Percentiles rank a stretch among this genome's conserved stretches.
phyloP scores from a whole-genome alignment of 345 rosid species.

The Passiflora organensis region DNA sequence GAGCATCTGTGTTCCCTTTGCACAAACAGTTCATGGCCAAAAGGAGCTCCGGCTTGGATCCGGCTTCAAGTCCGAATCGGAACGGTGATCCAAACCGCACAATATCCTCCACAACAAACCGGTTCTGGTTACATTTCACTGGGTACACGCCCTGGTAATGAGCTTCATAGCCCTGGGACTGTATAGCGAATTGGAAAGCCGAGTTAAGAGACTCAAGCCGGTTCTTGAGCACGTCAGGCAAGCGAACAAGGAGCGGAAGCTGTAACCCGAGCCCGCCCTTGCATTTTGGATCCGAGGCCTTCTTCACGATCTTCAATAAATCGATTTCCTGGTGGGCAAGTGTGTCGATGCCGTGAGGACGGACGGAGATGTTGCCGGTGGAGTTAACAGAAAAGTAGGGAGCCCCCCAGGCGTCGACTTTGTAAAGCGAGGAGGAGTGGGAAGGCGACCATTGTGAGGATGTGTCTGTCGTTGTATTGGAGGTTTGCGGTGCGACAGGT shows the following conservation, averaged over 20 bases:
- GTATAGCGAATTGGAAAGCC: conserved; percentile 68
- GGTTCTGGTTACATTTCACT: conserved; percentile 94
- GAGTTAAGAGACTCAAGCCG: conserved; percentile 75
- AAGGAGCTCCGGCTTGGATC: conserved; percentile 93
- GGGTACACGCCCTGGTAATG: conserved; percentile 93
- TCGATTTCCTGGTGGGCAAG: conserved; percentile 83
- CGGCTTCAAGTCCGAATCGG: conserved; percentile 90
- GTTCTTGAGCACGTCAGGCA: conserved; percentile 83
- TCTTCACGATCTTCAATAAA: conserved; percentile 65
- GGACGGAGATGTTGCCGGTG: conserved; percentile 66
- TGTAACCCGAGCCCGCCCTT: conserved; percentile 76
- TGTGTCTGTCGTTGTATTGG: conserved; percentile 16
- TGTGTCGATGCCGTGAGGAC: conserved; percentile 57
- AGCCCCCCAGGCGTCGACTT: conserved; percentile 76
- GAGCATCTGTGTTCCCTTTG: conserved; percentile 61
- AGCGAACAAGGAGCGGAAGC: conserved; percentile 67
- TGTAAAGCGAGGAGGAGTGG: conserved; percentile 62
- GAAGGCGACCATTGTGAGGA: conserved; percentile 58
- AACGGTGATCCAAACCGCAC: conserved; percentile 64
- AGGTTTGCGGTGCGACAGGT: conserved; percentile 19
- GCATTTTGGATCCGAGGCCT: conserved; percentile 69
- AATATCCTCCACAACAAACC: conserved; percentile 79
- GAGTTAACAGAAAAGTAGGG: conserved; percentile 75
- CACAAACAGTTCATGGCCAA: conserved; percentile 86
- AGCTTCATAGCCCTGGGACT: conserved; percentile 49